Evolutionary conservation across 305 asterid genomes (phyloP), one percentile per base, ranked within the genome.

Genomic region (Fraxinus dipetala): DNA sequence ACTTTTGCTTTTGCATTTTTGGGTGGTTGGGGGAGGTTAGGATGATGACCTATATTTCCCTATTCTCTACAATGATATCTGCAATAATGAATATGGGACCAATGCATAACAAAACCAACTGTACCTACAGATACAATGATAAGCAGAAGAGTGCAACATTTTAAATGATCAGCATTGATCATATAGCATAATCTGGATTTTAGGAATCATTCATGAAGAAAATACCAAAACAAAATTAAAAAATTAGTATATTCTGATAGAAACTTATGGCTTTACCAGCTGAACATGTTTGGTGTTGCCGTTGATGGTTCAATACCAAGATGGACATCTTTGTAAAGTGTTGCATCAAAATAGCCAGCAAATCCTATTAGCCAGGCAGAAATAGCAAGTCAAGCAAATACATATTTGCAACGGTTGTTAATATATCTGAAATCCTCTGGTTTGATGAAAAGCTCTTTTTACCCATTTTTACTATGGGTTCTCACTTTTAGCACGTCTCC

Each of bases 261-360:
- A 56, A 56, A 56, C 67, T 56, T 56, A 2, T 56, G 28, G 28
- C 4, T 56, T 26, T 56, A 56, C 67, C 67, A 56, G 67, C 67
- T 56, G 67, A 56, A 56, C 67, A 56, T 96, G 87, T 90, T 56
- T 54, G 98, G 98, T 80, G 98, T 94, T 81, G 95, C 91, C 6
- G 97, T 91, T 32, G 97, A 91, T 1, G 97, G 99, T 84, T 96
- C 98, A 83, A 94, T 96, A 45, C 99, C 98, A 82, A 96, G 98
- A 88, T 93, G 99, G 61, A 96, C 92, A 84, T 96, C 99, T 82
- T 96, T 93, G 85, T 96, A 96, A 34, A 96, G 98, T 40, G 85
- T 89, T 72, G 99, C 92, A 86, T 96, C 98, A 81, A 94, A 96
- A 96, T 56, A 96, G 80, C 99, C 99, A 28, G 96, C 98, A 79